Evolutionary conservation across 1,139 yeast species (phyloP), one percentile per base, ranked within the genome.

Genomic region (Scheffersomyces segobiensis): DNA sequence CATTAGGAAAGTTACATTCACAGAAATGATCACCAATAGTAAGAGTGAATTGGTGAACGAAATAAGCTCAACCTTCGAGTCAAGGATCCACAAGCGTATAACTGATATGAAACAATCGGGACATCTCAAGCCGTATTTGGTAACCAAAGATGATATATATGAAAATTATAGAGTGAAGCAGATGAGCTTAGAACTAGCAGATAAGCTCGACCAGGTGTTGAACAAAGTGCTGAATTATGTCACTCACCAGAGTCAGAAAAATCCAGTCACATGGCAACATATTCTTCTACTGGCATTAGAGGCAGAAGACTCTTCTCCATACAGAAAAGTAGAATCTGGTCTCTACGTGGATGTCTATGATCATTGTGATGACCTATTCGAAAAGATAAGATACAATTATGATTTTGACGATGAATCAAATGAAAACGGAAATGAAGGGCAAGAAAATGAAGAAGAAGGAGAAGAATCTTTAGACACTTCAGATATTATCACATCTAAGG

Each of bases 51-150:
- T 83, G n/a, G 64, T 72, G 22, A 66, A 76, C 50, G 83, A 80
- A 60, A 60, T 85, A 39, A 75, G 76, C 46, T 72, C 84, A 0
- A 50, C 76, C 2, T 68, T 81, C 32, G 78, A 78, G 55, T 61
- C 71, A 5, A 74, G 70, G 46, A 69, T 84, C 0, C 63, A 65
- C 20, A 53, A 61, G 1, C 67, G 65, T 54, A 63, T 75, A 1
- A 55, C 62, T 20, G 26, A 56, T 1, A 32, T 59, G 52, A 59
- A 60, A 5, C 46, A 60, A 3, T 52, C 57, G 6, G 58, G 53
- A 4, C 56, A 57, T 7, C 17, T 48, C 8, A 7, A 48, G 17
- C 8, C n/a, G 12, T 17, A 48, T 48, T 48, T 48, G 21, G 50
- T 20, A 24, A 48, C 24, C 7, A 48, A 21, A 8, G 50, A 48